Base-by-base conservation (phyloP, 495 filamentous ascomycete genomes). In the Thermothielavioides terrestris region DNA sequence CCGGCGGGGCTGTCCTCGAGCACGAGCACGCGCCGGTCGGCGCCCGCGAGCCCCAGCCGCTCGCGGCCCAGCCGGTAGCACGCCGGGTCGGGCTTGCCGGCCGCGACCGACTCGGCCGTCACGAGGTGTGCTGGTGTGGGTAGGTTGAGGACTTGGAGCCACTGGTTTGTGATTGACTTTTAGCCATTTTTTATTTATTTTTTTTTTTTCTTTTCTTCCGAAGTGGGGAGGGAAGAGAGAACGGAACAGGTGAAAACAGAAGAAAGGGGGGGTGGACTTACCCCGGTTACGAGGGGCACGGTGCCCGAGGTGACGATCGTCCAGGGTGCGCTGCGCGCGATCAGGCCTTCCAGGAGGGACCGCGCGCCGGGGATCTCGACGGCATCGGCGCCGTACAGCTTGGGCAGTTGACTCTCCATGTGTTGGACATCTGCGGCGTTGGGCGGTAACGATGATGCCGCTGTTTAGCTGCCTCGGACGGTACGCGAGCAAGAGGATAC, bases 1-100 rank as follows among this genome's bases (percentile, higher is more conserved):
- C 92, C 92, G n/a, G 90, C 89, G 0, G 92, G 91, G 41, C 86
- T 84, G 67, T 98, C 92, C 65, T 98, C 92, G 6, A 98, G 67
- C 28, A 98, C 91, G 15, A 96, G 69, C 17, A 92, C 70, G 12
- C 75, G 66, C 15, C 52, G 50, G 26, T 48, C 57, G 14, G 55
- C 42, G 31, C 51, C 62, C 12, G 61, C 59, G 20, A 92, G 64
- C 0, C 71, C 77, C 14, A 94, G 72, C 50, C 74, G 75, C 61
- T 78, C 68, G 37, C 75, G 75, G 0, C 88, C 90, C 4, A 94
- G 76, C 28, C 71, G 51, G 63, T 96, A 96, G 74, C 92, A 92
- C 18, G 79, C 74, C 18, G 92, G 91, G 64, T 86, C 80, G 11
- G 92, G 92, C 73, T 98, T 98, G 35, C 92, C 92, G 52, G 79